Percentiles rank a stretch among this genome's conserved stretches.
Evolutionary conservation across 2,329 filamentous ascomycete species (phyloP).

Genomic region (Pseudonectria foliicola): DNA sequence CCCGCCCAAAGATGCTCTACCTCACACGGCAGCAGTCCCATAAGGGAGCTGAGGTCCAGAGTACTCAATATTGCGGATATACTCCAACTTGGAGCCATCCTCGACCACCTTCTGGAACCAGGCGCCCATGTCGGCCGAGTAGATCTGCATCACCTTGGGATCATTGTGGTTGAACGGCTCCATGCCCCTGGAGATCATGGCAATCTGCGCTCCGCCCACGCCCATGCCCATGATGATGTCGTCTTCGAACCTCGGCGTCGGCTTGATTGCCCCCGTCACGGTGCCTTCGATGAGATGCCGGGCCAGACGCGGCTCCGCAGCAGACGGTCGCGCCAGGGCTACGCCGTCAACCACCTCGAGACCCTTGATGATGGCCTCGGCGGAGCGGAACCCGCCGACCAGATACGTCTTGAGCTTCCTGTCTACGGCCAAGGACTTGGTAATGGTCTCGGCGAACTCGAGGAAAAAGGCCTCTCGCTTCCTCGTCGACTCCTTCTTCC

Average conservation of each 20-base stretch:
- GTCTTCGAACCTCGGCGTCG: constrained; percentile 7
- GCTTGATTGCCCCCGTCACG: constrained; percentile 11
- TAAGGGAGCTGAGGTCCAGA: constrained; percentile 13
- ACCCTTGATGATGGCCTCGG: constrained; percentile 50
- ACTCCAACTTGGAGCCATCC: constrained; percentile 23
- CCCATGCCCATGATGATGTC: constrained; percentile 6
- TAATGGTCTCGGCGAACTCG: constrained; percentile 49
- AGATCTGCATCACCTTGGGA: constrained; percentile 9
- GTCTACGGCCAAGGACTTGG: constrained; percentile 21
- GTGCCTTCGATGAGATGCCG: constrained; percentile 21
- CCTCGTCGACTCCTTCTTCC: constrained; percentile 46
- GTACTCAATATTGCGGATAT: constrained; percentile 15
- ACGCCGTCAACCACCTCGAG: constrained; percentile 52
- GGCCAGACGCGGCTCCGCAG: constrained; percentile 26
- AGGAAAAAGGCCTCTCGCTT: constrained; percentile 53
- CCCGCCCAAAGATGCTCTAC: too few species aligned
- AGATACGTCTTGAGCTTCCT: constrained; percentile 48
- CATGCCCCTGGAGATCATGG: constrained; percentile 12
- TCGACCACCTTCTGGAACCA: constrained; percentile 16
- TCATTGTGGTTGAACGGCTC: constrained; percentile 24
- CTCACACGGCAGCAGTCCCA: constrained; percentile 7
- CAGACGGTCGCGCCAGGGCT: constrained; percentile 38
- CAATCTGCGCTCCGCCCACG: constrained; percentile 11
- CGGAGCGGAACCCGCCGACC: constrained; percentile 50
- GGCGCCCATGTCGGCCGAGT: constrained; percentile 15